Evolutionary conservation across 2,329 filamentous ascomycete genomes (phyloP), one percentile per base, ranked within the genome.

Genomic region (Blastomyces percursus): DNA sequence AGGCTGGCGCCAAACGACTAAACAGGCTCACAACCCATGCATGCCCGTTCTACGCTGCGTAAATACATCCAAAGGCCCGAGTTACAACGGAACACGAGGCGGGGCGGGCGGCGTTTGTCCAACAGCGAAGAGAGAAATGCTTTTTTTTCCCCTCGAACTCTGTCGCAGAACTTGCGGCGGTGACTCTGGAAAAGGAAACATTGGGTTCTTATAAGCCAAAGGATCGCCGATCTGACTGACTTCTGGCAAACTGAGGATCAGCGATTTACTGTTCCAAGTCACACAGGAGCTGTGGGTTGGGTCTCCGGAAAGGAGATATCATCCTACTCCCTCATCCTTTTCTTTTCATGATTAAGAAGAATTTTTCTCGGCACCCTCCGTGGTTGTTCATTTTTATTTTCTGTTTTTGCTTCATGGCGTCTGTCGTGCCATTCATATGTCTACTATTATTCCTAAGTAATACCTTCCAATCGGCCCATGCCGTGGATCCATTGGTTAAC

Each of bases 401-500:
- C 50, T 52, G 21, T 9, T 32, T 35, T 32, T 55, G 30, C 19
- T 24, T 32, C 42, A 59, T 59, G 57, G 57, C 42, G 57, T 7
- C 42, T 19, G 32, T 32, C 30, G 24, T 35, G n/a, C n/a, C 42
- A 27, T 48, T 59, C 8, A n/a, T 59, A 12, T n/a, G 46, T 48
- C 24, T 59, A 21, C 11, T 59, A 12, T 59, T 14, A 14, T 35
- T 48, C 32, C 42, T 59, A 35, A 48, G n/a, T 44, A 58, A 21
- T 57, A 7, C 19, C 4, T 59, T 54, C 2, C 30, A 54, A 27
- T 46, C 24, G 12, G 61, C 42, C 35, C 19, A 52, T 12, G 73
- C 73, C 1, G 64, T 68, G 54, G 66, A 69, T 27, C 62, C 70
- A 11, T 66, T 78, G 2, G 84, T 91, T 16, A 78, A 89, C 65